Conservation (phyloP, 495 filamentous ascomycete species). For the Aspergillus olivimuriae region DNA sequence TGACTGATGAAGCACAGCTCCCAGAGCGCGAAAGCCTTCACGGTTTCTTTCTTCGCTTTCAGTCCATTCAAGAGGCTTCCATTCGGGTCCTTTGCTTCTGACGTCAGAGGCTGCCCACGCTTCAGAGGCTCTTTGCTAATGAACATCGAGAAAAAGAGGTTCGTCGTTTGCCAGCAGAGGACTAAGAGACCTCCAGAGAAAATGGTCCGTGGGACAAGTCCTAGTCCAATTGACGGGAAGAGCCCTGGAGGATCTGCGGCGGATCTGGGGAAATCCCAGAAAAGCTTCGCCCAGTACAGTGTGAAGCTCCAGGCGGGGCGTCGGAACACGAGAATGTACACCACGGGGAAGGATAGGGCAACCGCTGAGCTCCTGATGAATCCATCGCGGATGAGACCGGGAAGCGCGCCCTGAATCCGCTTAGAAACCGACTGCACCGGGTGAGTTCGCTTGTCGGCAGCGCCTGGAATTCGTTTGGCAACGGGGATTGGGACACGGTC, state of each 20-base stretch:
- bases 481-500: slow-evolving; percentile 60
- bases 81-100: slow-evolving; percentile 82
- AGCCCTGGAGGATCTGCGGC: slow-evolving; percentile 49
- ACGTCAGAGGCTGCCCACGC: slow-evolving; percentile 72
- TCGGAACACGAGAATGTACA: slow-evolving; percentile 63
- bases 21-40: slow-evolving; percentile 80
- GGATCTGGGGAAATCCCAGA: slow-evolving; percentile 68
- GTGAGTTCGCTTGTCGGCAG: slow-evolving; percentile 31
- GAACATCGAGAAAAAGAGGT: slow-evolving; percentile 69
- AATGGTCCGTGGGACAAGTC: slow-evolving; percentile 53
- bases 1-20: slow-evolving; percentile 76
- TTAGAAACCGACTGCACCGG: slow-evolving; percentile 27
- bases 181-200: slow-evolving; percentile 60
- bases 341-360: slow-evolving; percentile 38
- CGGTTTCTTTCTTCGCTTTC: slow-evolving; percentile 52
- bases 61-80: slow-evolving; percentile 81
- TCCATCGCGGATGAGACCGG: slow-evolving; percentile 18
- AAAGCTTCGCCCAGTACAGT: slow-evolving; percentile 59
- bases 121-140: slow-evolving; percentile 77
- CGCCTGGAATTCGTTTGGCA: slow-evolving; percentile 25
- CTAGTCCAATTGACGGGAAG: slow-evolving; percentile 50
- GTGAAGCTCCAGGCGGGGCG: slow-evolving; percentile 58
- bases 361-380: slow-evolving; percentile 38
- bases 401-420: slow-evolving; percentile 23
- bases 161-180: slow-evolving; percentile 66